phyloP scores from a whole-genome alignment of 192 early-diverging fungal species.

The Endogone sp. region DNA sequence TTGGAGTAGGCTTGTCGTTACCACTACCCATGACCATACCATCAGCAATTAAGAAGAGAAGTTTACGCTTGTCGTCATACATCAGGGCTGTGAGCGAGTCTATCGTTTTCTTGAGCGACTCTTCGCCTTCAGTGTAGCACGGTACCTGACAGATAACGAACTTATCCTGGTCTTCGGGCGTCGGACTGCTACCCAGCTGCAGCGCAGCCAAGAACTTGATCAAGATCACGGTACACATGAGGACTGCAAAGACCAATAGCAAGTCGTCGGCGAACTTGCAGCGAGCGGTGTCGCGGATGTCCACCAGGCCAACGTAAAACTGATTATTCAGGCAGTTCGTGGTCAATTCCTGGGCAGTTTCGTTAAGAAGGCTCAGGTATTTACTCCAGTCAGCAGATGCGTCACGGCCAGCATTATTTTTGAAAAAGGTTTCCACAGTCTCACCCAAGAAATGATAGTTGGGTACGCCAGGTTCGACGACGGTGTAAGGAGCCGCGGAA shows the following conservation, averaged over 20 bases:
- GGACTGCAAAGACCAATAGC: conserved; percentile 49
- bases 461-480: conserved; percentile 35
- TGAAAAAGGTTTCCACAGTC: conserved; percentile 34
- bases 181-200: conserved; percentile 68
- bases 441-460: conserved; percentile 37
- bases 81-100: conserved; percentile 74
- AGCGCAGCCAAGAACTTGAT: conserved; percentile 78
- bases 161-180: conserved; percentile 90
- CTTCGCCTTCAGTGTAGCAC: conserved; percentile 93
- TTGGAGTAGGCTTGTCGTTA: conserved; percentile 92
- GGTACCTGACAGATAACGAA: conserved; percentile 96
- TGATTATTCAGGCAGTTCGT: conserved; percentile 57
- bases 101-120: conserved; percentile 78
- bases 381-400: conserved; percentile 40
- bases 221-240: conserved; percentile 70
- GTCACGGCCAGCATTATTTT: conserved; percentile 41
- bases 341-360: conserved; percentile 21
- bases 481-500: conserved; percentile 35
- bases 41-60: conserved; percentile 87
- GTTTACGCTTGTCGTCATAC: conserved; percentile 87
- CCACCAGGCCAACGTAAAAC: conserved; percentile 67
- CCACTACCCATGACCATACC: conserved; percentile 97
- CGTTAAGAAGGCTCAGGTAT: conserved; percentile 9
- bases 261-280: conserved; percentile 67
- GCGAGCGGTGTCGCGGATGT: conserved; percentile 48